Evolutionary conservation across 352 stramenopile genomes (phyloP), one percentile per base, ranked within the genome.

Genomic region (Phytophthora constricta): DNA sequence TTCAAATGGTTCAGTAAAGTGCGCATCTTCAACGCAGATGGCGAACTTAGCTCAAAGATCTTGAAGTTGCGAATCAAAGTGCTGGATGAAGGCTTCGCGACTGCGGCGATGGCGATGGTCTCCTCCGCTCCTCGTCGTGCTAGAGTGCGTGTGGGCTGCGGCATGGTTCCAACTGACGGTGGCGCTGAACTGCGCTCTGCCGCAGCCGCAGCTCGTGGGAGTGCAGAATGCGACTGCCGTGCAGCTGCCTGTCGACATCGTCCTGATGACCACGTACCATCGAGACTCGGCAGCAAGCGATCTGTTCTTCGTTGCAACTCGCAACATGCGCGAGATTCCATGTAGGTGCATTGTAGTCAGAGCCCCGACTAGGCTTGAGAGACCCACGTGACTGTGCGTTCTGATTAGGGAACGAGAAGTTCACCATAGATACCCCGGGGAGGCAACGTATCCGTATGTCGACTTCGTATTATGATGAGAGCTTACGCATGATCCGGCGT

Each of bases 391-490:
- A 25, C 23, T 13, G 22, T 55, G 26, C 16, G 50, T 3, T 34
- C 2, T 55, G 19, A 53, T 17, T 39, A 79, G 71, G 57, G 71
- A 17, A 34, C 17, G 31, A 72, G 22, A 60, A 33, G 17, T 60
- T 79, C 50, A 62, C 48, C 5, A 74, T 79, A 37, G 20, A 65
- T 7, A 71, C 25, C 8, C 28, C 58, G 20, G 66, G 71, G 22
- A 62, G 52, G 17, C 67, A 79, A 64, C 71, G 71, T 11, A 69
- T 79, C 33, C 50, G 71, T 79, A 76, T 28, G 60, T 56, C 10
- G 19, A 25, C n/a, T n/a, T n/a, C n/a, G n/a, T n/a, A n/a, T n/a
- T n/a, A n/a, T n/a, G n/a, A n/a, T n/a, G n/a, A n/a, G n/a, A n/a
- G n/a, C n/a, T n/a, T n/a, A n/a, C n/a, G n/a, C n/a, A n/a, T n/a